These are phyloP conservation scores for Linnemannia exigua DNA, from an alignment of 192 early-diverging fungal species.

Conservation along the genomic window DNA sequence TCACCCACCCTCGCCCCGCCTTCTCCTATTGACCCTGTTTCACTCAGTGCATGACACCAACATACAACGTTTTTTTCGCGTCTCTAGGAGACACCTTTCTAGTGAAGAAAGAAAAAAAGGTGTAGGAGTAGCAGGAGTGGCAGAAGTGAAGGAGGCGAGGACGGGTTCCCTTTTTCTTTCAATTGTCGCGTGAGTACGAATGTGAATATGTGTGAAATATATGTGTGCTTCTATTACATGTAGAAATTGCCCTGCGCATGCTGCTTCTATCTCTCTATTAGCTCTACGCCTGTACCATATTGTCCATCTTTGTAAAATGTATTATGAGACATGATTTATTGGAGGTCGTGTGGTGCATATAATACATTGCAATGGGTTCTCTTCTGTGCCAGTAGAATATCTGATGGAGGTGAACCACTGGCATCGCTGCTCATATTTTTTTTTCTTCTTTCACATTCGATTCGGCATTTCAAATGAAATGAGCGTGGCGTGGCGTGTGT, in stretches of 20 bases:
- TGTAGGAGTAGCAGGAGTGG: neutral
- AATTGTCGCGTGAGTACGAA: neutral
- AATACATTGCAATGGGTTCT: neutral
- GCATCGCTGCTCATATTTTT: neutral
- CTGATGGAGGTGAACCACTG: neutral
- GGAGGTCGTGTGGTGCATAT: neutral
- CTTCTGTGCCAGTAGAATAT: neutral
- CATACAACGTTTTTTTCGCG: neutral
- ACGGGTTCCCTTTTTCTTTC: neutral
- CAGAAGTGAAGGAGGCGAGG: neutral
- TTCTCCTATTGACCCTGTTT: slow-evolving; percentile 4
- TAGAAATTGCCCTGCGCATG: neutral
- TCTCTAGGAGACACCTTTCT: neutral
- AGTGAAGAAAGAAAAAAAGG: neutral
- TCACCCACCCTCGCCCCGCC: neutral
- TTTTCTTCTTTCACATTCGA: neutral
- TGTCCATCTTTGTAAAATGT: neutral
- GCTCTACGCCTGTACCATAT: neutral
- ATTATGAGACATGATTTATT: neutral
- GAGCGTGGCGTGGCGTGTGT: slow-evolving; percentile 6
- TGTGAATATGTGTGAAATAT: neutral
- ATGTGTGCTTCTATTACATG: neutral
- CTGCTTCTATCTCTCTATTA: neutral
- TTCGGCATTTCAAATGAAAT: slow-evolving; percentile 11
- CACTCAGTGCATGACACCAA: neutral